Evolutionary conservation across 345 rosid genomes (phyloP).

Genomic region (Camelina sativa): DNA sequence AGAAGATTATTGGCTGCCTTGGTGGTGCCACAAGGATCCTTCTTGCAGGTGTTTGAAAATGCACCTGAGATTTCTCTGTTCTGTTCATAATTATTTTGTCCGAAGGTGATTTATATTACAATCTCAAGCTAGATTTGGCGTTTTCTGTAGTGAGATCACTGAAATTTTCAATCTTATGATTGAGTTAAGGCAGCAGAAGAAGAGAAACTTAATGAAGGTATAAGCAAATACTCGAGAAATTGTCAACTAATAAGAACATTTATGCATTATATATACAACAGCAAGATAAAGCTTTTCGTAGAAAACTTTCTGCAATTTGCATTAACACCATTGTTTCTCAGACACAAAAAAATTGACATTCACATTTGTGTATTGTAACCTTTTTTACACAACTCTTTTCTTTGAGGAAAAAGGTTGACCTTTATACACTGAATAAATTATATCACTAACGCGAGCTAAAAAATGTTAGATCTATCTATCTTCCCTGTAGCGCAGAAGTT

Average conservation of each 20-base stretch:
- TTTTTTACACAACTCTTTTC: constrained; percentile 16
- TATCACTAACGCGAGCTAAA: neutral
- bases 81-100: neutral
- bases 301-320: neutral
- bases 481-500: constrained; percentile 38
- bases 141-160: neutral
- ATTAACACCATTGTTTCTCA: neutral
- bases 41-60: neutral
- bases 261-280: neutral
- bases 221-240: neutral
- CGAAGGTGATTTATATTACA: neutral
- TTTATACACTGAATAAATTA: neutral
- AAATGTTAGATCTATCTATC: constrained; percentile 13
- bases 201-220: neutral
- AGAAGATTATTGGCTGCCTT: neutral
- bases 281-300: neutral
- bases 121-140: neutral
- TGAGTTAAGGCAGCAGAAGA: neutral
- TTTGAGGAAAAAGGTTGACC: constrained; percentile 6
- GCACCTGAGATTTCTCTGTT: neutral
- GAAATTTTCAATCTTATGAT: neutral
- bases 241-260: too few relatives aligned
- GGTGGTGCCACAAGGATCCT: neutral
- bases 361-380: constrained; percentile 10
- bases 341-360: neutral